phyloP scores from a whole-genome alignment of 768 basidiomycete genomes.

The Leccinum pellstonianum region DNA sequence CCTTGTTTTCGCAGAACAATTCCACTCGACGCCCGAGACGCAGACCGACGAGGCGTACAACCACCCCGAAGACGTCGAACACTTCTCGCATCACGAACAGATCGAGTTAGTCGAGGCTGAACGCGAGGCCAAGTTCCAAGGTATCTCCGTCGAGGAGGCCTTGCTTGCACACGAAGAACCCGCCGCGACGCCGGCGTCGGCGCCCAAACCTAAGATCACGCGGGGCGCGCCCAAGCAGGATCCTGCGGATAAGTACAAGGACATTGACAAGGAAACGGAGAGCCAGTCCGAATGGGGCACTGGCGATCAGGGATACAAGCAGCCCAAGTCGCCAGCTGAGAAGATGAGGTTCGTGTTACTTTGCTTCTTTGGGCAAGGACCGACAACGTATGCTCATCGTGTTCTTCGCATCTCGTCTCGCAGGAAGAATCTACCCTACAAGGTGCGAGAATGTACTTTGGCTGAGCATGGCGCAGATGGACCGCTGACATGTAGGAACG shows the following conservation, averaged over 20 bases:
- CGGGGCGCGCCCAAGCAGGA: conserved; percentile 65
- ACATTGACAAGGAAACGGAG: conserved; percentile 51
- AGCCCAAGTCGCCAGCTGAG: conserved; percentile 71
- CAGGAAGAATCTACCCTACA: conserved; percentile 84
- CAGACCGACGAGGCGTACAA: conserved; percentile 94
- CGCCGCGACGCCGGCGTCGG: conserved; percentile 16
- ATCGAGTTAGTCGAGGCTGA: conserved; percentile 86
- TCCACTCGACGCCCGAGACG: conserved; percentile 94
- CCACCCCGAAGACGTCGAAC: conserved; percentile 91
- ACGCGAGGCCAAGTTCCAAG: conserved; percentile 81
- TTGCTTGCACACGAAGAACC: conserved; percentile 51
- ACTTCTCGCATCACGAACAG: conserved; percentile 83
- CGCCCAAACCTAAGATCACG: conserved; percentile 50
- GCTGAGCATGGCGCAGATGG: conserved; percentile 23
- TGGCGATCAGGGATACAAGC: conserved; percentile 67
- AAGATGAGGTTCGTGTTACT: conserved; percentile 59
- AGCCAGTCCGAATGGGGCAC: conserved; percentile 68
- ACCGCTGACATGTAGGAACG: conserved; percentile 53
- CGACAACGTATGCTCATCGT: conserved; percentile 3
- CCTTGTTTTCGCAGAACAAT: conserved; percentile 59
- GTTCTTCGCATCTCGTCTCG: neutral
- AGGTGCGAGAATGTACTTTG: conserved; percentile 48
- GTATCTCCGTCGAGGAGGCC: conserved; percentile 74
- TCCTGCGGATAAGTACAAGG: conserved; percentile 58
- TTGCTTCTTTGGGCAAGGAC: neutral